A percentile compares a stretch with the other conserved stretches of the same genome.
Conservation (phyloP, 2,329 filamentous ascomycete species). For the Cytospora piceae region DNA sequence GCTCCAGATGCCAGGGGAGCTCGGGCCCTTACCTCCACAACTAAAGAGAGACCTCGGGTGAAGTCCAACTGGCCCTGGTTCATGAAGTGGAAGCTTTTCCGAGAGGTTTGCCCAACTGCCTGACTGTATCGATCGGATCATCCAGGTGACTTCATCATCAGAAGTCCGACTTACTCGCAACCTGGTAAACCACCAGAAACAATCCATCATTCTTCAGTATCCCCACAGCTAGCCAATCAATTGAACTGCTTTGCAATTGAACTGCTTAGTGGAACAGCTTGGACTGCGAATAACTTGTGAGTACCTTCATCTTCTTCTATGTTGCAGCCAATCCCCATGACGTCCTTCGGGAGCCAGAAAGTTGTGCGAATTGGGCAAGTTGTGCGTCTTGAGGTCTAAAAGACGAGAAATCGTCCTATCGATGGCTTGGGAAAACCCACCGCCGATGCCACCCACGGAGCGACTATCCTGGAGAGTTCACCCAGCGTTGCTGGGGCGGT, state of each 20-base stretch:
- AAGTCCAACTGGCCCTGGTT: background rate
- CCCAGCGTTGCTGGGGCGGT: conserved; percentile 9
- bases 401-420: background rate
- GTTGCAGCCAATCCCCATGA: background rate
- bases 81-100: background rate
- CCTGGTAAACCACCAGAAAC: background rate
- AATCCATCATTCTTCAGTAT: background rate
- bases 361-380: background rate
- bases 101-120: background rate
- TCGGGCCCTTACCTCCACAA: conserved; percentile 16
- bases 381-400: background rate
- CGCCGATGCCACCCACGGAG: conserved; percentile 17
- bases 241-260: background rate
- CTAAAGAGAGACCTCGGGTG: background rate
- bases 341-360: background rate
- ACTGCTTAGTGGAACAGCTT: background rate
- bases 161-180: conserved; percentile 14
- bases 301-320: background rate
- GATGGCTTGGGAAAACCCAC: conserved; percentile 11
- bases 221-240: background rate
- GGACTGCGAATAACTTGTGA: background rate
- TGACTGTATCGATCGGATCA: background rate
- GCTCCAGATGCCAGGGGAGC: conserved; percentile 9
- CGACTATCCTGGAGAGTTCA: conserved; percentile 8
- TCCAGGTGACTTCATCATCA: background rate